Evolutionary conservation across 768 basidiomycete genomes (phyloP), one percentile per base, ranked within the genome.

Genomic region (Cubamyces lactineus): DNA sequence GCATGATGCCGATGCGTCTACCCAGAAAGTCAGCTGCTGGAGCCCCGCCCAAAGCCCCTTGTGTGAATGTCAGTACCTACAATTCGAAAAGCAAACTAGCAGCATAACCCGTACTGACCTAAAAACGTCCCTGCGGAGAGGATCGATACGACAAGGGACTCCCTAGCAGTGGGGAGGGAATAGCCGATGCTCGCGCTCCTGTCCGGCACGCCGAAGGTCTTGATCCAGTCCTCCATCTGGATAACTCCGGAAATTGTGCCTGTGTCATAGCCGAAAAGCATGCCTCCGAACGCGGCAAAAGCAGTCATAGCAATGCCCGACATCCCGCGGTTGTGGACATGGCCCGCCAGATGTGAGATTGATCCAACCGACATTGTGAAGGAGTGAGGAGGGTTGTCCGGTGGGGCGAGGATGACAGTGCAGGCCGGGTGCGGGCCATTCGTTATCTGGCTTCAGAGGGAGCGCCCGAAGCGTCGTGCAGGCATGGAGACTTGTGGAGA

Each of bases 121-220:
- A 91, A 84, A 79, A 94, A 92, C 16, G 91, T 94, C 59, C 92
- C 92, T 8, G 88, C 90, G 3, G 91, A 92, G 24, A 92, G 84
- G 67, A 91, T 88, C 41, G 84, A 85, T 40, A 79, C 69, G 78
- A 87, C 76, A 63, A 84, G 76, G 0, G 84, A 84, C 59, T 75
- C 71, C 57, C 75, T 61, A 23, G 82, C 69, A 28, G 82, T 77
- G 7, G 73, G 23, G 59, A 87, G 75, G 24, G 47, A 57, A 16
- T 57, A 59, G 1, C n/a, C 11, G 2, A n/a, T 46, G 7, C 19
- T 4, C 9, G 67, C 61, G 49, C 67, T 62, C 6, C 66, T 54
- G 23, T 45, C 41, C 50, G 67, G 61, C 42, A 70, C 0, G 3
- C 66, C 69, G 49, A 61, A 72, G 9, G 69, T 58, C 53, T 71